phyloP scores from a whole-genome alignment of 306 rosid genomes.

The Cucumis cinereus region DNA sequence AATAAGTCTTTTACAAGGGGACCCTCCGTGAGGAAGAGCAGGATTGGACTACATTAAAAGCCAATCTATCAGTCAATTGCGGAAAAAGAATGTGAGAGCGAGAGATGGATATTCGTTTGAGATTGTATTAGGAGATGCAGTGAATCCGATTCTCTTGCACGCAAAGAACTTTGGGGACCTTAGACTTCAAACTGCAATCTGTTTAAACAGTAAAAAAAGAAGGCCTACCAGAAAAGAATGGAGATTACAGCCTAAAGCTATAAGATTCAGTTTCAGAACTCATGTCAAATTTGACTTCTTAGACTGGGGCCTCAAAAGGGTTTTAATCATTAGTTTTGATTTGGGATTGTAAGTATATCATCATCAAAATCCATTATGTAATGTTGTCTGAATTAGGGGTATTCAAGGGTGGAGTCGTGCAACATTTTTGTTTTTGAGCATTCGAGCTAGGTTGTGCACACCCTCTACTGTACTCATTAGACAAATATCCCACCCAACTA shows the following conservation, averaged over 20 bases:
- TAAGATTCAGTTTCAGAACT: background rate
- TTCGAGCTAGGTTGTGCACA: background rate
- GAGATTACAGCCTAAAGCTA: background rate
- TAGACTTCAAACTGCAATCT: background rate
- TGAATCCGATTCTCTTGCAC: background rate
- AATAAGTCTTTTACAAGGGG: background rate
- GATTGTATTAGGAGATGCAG: background rate
- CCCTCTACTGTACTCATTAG: too few species aligned
- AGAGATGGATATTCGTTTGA: background rate
- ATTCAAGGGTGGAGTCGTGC: background rate
- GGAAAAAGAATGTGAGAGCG: background rate
- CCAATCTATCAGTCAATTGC: background rate
- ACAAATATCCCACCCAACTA: background rate
- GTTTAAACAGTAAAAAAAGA: background rate
- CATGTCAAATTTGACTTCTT: background rate
- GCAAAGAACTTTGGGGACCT: background rate
- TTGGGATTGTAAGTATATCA: background rate
- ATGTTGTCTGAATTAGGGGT: background rate
- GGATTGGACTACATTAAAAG: background rate
- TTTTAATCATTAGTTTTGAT: background rate
- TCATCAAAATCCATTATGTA: background rate
- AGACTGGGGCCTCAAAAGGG: background rate
- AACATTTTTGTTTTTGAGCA: background rate
- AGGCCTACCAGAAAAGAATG: background rate
- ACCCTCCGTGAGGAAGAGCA: background rate